These are phyloP conservation scores for Leishmania gerbilli DNA, from an alignment of 208 protist species.

Conservation along the genomic window DNA sequence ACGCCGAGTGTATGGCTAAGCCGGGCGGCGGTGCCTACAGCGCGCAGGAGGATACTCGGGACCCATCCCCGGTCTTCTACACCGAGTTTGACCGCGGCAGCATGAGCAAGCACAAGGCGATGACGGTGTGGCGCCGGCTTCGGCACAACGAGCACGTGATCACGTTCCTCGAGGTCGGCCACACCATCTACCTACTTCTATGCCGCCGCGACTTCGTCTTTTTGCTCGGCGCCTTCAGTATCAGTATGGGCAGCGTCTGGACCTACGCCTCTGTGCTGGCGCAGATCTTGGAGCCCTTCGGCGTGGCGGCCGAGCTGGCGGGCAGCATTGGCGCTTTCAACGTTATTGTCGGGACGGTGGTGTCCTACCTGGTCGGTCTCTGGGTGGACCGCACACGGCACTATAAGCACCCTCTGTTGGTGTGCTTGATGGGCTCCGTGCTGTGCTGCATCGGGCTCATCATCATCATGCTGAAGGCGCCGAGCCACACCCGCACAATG, in stretches of 20 bases:
- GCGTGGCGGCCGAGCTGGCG: conserved; percentile 46
- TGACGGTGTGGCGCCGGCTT: conserved; percentile 24
- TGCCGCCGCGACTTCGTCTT: conserved; percentile 58
- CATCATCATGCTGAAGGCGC: conserved; percentile 48
- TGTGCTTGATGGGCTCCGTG: conserved; percentile 48
- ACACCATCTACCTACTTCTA: conserved; percentile 40
- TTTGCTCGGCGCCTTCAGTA: conserved; percentile 60
- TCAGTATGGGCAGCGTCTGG: conserved; percentile 74
- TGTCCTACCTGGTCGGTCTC: conserved; percentile 53
- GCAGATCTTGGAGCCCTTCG: conserved; percentile 71
- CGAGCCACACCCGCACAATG: conserved; percentile 40
- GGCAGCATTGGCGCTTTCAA: conserved; percentile 63
- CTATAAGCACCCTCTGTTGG: conserved; percentile 54
- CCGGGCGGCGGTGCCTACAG: background rate
- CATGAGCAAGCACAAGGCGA: conserved; percentile 30
- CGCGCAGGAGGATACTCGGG: conserved; percentile 16
- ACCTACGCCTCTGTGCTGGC: conserved; percentile 65
- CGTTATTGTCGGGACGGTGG: conserved; percentile 51
- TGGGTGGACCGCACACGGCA: conserved; percentile 59
- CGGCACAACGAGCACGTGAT: conserved; percentile 29
- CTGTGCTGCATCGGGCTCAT: conserved; percentile 53
- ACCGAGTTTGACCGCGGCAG: conserved; percentile 24
- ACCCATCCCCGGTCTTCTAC: conserved; percentile 9
- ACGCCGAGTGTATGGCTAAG: background rate
- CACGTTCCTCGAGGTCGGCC: conserved; percentile 47